Percentiles rank a stretch among this genome's conserved stretches.
These are phyloP conservation scores for Aspergillus carlsbadensis DNA, from an alignment of 495 filamentous ascomycete species.

Conservation along the genomic window DNA sequence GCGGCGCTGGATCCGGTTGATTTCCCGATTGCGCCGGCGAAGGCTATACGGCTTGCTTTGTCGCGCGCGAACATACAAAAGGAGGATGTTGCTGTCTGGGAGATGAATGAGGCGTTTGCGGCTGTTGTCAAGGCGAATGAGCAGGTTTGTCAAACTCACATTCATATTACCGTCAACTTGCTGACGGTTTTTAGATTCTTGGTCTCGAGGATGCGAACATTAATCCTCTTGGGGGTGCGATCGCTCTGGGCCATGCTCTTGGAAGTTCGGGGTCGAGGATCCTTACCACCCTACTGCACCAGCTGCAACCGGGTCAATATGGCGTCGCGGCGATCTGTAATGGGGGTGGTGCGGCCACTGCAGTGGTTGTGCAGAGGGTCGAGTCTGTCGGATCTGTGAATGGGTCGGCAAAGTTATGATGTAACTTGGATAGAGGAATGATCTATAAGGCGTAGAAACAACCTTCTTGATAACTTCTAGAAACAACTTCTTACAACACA, in stretches of 20 bases:
- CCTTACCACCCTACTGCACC: constrained; percentile 84
- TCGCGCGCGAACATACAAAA: constrained; percentile 82
- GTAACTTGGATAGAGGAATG: too few species aligned
- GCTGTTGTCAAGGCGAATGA: constrained; percentile 96
- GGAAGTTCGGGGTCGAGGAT: constrained; percentile 94
- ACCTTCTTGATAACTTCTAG: too few species aligned
- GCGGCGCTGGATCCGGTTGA: constrained; percentile 92
- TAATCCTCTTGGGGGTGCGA: constrained; percentile 88
- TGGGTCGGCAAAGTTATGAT: too few species aligned
- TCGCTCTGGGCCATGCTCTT: constrained; percentile 89
- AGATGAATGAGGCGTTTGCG: constrained; percentile 98
- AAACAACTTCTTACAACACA: too few species aligned
- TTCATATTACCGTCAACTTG: too few species aligned
- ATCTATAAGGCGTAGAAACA: too few species aligned
- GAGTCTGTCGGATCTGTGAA: too few species aligned
- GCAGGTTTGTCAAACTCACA: constrained; percentile 53
- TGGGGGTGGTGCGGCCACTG: constrained; percentile 87
- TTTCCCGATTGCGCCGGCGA: constrained; percentile 90
- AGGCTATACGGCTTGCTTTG: constrained; percentile 89
- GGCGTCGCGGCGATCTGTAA: constrained; percentile 98
- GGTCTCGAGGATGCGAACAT: constrained; percentile 73
- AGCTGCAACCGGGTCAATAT: constrained; percentile 87
- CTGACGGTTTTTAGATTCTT: constrained; percentile 58
- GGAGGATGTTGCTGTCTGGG: constrained; percentile 89
- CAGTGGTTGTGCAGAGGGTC: constrained; percentile 87